Evolutionary conservation across 257 asterid genomes (phyloP).

Genomic region (Thymus quinquecostatus): DNA sequence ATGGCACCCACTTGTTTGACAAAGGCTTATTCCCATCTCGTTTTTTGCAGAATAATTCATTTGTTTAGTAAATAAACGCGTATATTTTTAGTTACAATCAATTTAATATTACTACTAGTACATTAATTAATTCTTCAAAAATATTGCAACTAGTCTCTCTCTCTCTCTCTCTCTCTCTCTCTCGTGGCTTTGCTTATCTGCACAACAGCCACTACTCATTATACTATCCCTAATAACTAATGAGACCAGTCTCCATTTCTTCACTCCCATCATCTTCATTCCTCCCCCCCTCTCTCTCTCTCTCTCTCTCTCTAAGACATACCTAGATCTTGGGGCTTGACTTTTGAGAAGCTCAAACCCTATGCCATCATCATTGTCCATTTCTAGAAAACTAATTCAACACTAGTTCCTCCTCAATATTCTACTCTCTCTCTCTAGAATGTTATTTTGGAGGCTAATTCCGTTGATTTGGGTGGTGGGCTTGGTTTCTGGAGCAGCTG

Average conservation of each 20-base stretch:
- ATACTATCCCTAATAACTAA: background rate
- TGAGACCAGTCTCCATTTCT: background rate
- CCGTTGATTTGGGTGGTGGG: slow-evolving; percentile 32
- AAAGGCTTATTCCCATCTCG: background rate
- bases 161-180: background rate
- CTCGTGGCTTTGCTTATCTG: too few species aligned
- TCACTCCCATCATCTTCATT: slow-evolving; percentile 21
- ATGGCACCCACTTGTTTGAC: slow-evolving; percentile 14
- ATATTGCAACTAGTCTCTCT: background rate
- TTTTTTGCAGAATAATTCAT: background rate
- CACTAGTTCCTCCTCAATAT: too few species aligned
- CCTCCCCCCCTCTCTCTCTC: background rate
- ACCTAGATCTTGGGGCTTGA: too few species aligned
- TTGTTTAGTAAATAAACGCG: background rate
- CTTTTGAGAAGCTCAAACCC: too few species aligned
- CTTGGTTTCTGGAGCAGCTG: slow-evolving; percentile 37
- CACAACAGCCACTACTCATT: background rate
- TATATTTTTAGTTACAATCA: background rate
- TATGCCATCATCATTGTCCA: too few species aligned
- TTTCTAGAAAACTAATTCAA: too few species aligned
- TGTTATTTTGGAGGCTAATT: slow-evolving; percentile 31
- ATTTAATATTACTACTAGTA: background rate
- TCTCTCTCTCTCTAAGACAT: background rate
- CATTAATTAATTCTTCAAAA: background rate
- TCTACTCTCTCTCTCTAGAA: background rate